phyloP scores from a whole-genome alignment of 768 basidiomycete genomes.

The Kwoniella dendrophila region DNA sequence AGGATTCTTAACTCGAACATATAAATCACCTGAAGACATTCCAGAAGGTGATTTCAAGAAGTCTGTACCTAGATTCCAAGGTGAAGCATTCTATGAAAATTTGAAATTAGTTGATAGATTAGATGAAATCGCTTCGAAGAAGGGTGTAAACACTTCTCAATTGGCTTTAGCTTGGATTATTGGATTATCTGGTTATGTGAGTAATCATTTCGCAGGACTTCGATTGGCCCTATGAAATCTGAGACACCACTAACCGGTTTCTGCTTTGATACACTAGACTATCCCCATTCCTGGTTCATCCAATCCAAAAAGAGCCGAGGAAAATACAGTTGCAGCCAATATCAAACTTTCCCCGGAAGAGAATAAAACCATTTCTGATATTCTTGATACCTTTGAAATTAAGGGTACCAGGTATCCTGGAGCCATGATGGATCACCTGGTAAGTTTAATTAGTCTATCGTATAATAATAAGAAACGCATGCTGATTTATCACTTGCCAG shows the following conservation, averaged over 20 bases:
- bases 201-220: too few relatives aligned
- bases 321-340: constrained; percentile 60
- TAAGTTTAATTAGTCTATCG: constrained; percentile 4
- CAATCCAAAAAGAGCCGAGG: constrained; percentile 59
- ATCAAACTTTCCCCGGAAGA: constrained; percentile 59
- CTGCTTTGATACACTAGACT: constrained; percentile 48
- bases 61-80: constrained; percentile 59
- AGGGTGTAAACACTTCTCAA: constrained; percentile 58
- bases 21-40: constrained; percentile 53
- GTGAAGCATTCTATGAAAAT: constrained; percentile 60
- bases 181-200: constrained; percentile 44
- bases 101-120: constrained; percentile 59
- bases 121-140: constrained; percentile 58
- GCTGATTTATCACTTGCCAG: background rate
- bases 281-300: constrained; percentile 62
- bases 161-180: constrained; percentile 58
- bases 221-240: background rate
- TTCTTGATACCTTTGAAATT: constrained; percentile 42
- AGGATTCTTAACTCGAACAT: constrained; percentile 55
- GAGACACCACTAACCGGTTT: background rate
- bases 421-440: constrained; percentile 8
- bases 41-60: constrained; percentile 59
- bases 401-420: constrained; percentile 40
- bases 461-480: background rate
- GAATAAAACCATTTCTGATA: constrained; percentile 57